These are phyloP conservation scores for Mortierella polycephala DNA, from an alignment of 371 early-diverging fungal genomes.

Conservation along the genomic window DNA sequence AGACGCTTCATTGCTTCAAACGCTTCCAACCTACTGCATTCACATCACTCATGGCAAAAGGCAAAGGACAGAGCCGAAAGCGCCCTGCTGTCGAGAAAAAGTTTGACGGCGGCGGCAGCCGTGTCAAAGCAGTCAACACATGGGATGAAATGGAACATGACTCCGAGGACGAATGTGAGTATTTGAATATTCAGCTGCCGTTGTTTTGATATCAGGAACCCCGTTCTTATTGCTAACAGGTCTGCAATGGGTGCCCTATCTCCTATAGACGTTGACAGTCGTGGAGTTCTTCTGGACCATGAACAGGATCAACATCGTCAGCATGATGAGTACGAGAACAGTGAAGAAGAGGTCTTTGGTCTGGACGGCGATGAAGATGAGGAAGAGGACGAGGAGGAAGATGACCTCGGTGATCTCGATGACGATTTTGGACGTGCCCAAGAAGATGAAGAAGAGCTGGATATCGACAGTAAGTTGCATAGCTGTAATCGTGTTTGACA, in stretches of 20 bases:
- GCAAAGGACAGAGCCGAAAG: conserved; percentile 37
- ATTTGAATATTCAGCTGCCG: background rate
- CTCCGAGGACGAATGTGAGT: conserved; percentile 83
- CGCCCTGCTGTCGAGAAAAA: conserved; percentile 45
- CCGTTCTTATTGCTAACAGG: background rate
- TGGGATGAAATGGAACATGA: conserved; percentile 87
- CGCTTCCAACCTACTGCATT: conserved; percentile 2
- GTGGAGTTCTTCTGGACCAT: conserved; percentile 68
- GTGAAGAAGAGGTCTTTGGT: conserved; percentile 74
- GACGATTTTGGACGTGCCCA: conserved; percentile 25
- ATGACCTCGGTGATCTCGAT: conserved; percentile 54
- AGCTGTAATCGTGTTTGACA: background rate
- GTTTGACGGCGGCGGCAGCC: conserved; percentile 55
- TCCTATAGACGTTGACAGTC: conserved; percentile 62
- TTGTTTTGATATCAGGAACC: background rate
- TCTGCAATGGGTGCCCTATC: background rate
- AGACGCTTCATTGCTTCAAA: background rate
- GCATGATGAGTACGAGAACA: conserved; percentile 54
- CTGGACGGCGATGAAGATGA: conserved; percentile 65
- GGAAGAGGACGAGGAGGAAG: conserved; percentile 59
- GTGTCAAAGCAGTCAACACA: conserved; percentile 70
- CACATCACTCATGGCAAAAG: conserved; percentile 28
- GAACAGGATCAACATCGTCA: conserved; percentile 56
- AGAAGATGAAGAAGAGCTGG: conserved; percentile 58
- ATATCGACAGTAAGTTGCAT: conserved; percentile 55